Base-by-base conservation (phyloP, 352 stramenopile genomes). In the Aphanomyces invadans region DNA sequence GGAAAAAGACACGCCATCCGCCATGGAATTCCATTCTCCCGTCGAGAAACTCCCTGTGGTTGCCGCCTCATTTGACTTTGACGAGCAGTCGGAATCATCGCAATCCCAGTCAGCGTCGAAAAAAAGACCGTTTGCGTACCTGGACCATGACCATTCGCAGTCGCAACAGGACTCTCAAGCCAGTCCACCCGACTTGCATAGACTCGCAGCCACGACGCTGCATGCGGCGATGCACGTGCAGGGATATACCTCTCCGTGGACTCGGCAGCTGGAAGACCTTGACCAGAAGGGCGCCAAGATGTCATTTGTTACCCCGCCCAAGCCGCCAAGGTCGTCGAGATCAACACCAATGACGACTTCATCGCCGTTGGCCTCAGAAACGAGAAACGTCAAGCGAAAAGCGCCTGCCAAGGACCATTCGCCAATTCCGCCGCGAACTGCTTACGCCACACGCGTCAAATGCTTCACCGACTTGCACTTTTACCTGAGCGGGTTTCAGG, bases 201-300 rank as follows among this genome's bases (percentile, higher is more conserved):
- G 11, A 2, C 12, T 64, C 2, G 55, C 55, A 11, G 38, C 32
- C 5, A 36, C 33, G 7, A 46, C 55, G 7, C 36, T 64, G 2
- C 33, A 64, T 36, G 55, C 55, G 5, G 55, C 32, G 19, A 36
- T 64, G 55, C 55, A 64, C 28, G 55, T 64, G 31, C 32, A 45
- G 11, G 38, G 38, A 21, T 64, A 64, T 38, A 29, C 46, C 28
- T 52, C 33, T 7, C 32, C 32, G 11, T 25, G 15, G 25, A 57
- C 49, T 5, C 49, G 49, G 5, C 49, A 33, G 9, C 32, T 39
- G 46, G 17, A 54, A 23, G 9, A 45, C n/a, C n/a, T n/a, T 45
- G 46, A 21, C 25, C 10, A 36, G 12, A 26, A 17, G 10, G 49
- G 36, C 29, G 36, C 11, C 11, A 57, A 57, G 49, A 57, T 23